phyloP scores from a whole-genome alignment of 768 basidiomycete genomes.

The Coprinellus micaceus region DNA sequence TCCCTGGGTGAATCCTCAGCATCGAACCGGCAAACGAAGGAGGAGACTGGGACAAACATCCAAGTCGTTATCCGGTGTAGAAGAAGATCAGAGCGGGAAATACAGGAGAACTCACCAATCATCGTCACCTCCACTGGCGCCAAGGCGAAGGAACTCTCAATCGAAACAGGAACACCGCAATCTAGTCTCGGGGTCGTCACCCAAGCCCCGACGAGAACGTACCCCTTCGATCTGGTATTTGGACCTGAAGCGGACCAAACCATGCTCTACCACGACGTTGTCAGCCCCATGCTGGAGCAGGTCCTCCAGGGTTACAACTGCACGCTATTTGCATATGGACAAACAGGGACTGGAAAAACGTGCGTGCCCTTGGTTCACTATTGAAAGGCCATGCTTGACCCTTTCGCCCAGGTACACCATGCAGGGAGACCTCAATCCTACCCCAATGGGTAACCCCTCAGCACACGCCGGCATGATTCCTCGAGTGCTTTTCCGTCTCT shows the following conservation, averaged over 20 bases:
- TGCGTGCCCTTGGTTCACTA: slow-evolving; percentile 38
- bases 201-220: slow-evolving; percentile 76
- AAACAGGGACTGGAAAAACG: slow-evolving; percentile 99
- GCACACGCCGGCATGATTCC: slow-evolving; percentile 94
- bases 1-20: slow-evolving; percentile 2
- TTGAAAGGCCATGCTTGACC: slow-evolving; percentile 2
- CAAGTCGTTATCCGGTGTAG: slow-evolving; percentile 91
- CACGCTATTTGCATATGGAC: slow-evolving; percentile 95
- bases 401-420: slow-evolving; percentile 71
- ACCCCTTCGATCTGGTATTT: slow-evolving; percentile 93
- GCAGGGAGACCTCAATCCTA: slow-evolving; percentile 88
- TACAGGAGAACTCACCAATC: slow-evolving; percentile 81
- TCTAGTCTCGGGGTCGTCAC: slow-evolving; percentile 73
- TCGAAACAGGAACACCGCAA: slow-evolving; percentile 70
- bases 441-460: slow-evolving; percentile 84
- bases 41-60: slow-evolving; percentile 73
- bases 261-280: slow-evolving; percentile 91
- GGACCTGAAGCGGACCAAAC: slow-evolving; percentile 96
- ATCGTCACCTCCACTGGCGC: slow-evolving; percentile 80
- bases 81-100: slow-evolving; percentile 79
- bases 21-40: slow-evolving; percentile 16
- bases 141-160: slow-evolving; percentile 69
- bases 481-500: slow-evolving; percentile 86
- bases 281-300: slow-evolving; percentile 87
- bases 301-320: slow-evolving; percentile 97